Evolutionary conservation across 1,284 basidiomycete genomes (phyloP).

Genomic region (Moesziomyces globuligerus): DNA sequence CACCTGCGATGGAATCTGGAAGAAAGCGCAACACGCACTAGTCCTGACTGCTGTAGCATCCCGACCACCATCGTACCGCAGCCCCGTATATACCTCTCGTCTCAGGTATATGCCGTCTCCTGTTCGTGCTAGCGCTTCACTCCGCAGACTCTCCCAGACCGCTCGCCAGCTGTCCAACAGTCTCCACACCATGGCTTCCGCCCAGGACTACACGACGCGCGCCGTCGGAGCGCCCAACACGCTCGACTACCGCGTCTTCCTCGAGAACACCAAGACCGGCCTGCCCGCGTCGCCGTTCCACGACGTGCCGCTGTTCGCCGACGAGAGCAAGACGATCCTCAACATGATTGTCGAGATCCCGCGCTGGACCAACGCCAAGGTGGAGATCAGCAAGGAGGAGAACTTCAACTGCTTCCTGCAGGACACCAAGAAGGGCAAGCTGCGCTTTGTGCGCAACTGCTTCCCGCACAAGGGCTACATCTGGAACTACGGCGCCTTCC

Average conservation of each 20-base stretch:
- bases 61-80: neutral
- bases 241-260: conserved; percentile 92
- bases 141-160: conserved; percentile 57
- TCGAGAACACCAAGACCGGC: conserved; percentile 72
- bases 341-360: conserved; percentile 78
- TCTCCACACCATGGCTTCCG: conserved; percentile 42
- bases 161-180: conserved; percentile 53
- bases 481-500: conserved; percentile 76
- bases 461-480: conserved; percentile 98
- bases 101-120: conserved; percentile 42
- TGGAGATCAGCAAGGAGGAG: conserved; percentile 98
- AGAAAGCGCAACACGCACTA: no score
- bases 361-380: conserved; percentile 97
- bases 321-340: conserved; percentile 74
- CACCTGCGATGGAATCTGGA: no score
- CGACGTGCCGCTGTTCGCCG: conserved; percentile 66
- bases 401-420: conserved; percentile 99
- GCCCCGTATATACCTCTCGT: conserved; percentile 3
- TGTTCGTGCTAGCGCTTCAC: conserved; percentile 22
- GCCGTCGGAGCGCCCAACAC: conserved; percentile 89
- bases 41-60: neutral
- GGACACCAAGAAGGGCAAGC: conserved; percentile 92
- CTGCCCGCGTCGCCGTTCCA: conserved; percentile 65
- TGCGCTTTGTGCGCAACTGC: conserved; percentile 98
- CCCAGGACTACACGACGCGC: conserved; percentile 74